Evolutionary conservation across 345 rosid species (phyloP), one percentile per base, ranked within the genome.

Genomic region (Brassica incana): DNA sequence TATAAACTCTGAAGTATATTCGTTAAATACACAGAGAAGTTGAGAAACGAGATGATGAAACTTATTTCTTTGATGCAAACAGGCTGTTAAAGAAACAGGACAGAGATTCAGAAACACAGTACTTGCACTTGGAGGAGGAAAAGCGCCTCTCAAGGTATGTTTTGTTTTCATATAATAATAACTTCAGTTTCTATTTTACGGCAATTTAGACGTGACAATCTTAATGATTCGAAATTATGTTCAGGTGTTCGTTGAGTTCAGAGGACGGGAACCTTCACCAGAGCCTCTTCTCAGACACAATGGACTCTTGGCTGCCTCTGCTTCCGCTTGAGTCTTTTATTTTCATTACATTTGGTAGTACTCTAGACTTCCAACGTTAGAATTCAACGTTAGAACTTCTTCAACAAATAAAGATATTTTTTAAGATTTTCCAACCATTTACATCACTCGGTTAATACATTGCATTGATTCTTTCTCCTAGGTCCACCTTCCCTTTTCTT

Each of bases 121-220:
- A 77, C 97, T 95, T 67, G 97, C 97, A 74, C 91, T 92, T 67
- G 99, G 99, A 80, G 99, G 99, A 70, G 99, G 97, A 78, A 95
- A 92, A 81, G 89, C 94, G 14, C 97, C 99, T 68, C 75, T 89
- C 12, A 80, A 91, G 84, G 99, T 95, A 74, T 14, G 67, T 50
- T 14, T 50, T 50, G 18, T 50, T 1, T 0, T 50, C 56, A 50
- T 50, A 11, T 11, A 3, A 1, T 43, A 3, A 38, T 40, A 45
- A 2, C 52, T 45, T 45, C 15, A 45, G 5, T 11, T 2, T 10
- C 4, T 43, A 12, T 14, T 4, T 40, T n/a, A 50, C 1, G 18
- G 58, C 58, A 8, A 14, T 1, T 48, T 6, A 33, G 36, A 33
- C 36, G 5, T 33, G n/a, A 36, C 40, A 7, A 1, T 48, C 16